Evolutionary conservation across 176 grass and related monocot genomes (phyloP), one percentile per base, ranked within the genome.

Genomic region (Pharus latifolius): DNA sequence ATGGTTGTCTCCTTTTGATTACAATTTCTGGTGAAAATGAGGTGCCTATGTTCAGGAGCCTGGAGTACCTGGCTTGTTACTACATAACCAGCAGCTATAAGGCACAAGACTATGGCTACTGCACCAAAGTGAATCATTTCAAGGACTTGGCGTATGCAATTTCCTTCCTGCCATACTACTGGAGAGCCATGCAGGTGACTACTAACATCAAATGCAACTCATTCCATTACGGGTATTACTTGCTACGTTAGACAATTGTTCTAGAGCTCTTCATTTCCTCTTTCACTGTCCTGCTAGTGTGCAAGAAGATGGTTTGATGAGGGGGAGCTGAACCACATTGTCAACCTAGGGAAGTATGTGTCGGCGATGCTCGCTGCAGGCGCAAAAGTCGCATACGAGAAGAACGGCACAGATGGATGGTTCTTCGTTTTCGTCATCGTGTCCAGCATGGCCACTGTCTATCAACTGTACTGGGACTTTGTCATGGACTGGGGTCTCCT

Each of bases 391-490:
- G 90, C 87, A 31, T 99, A 94, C 44, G 90, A 94, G 58, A 99
- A 88, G 79, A 77, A 93, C 50, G 86, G 69, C 44, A 86, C 71
- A 65, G 29, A 71, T 9, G 84, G 84, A 53, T 94, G 84, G 81
- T 65, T 99, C 8, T 72, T 84, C 34, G 77, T 99, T 14, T 63
- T 94, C 13, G 56, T 99, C 27, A 76, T 90, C 29, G 78, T 94
- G 77, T 94, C 87, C 0, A 91, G 90, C 56, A 37, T 76, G 5
- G 89, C 94, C 23, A 98, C 94, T 29, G 88, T 88, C 40, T 98
- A 98, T 78, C 95, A 99, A 69, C 72, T 99, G 19, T 99, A 99
- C 71, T 99, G 95, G 95, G 95, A 99, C 72, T 99, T 94, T 66
- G 95, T 91, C n/a, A 99, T 86, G 85, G 90, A 94, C 59, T 94